Evolutionary conservation across 768 basidiomycete genomes (phyloP).

Genomic region (Hygrophoropsis aurantiaca): DNA sequence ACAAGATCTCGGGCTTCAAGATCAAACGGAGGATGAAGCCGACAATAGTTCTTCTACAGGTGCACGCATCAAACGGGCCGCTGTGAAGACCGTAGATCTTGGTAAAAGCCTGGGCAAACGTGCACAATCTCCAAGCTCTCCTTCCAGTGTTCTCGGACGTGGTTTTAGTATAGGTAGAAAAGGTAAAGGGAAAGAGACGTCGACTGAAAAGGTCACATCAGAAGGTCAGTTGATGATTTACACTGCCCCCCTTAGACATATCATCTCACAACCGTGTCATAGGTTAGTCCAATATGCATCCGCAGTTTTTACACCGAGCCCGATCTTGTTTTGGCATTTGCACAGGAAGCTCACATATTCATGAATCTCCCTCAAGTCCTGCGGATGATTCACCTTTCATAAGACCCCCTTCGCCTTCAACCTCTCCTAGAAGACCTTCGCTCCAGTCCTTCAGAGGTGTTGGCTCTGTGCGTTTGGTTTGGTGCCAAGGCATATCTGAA

Average conservation of each 20-base stretch:
- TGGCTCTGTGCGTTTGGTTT: constrained; percentile 57
- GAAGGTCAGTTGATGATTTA: constrained; percentile 32
- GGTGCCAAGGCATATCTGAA: constrained; percentile 1
- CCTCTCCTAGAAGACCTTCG: constrained; percentile 42
- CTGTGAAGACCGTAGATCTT: constrained; percentile 62
- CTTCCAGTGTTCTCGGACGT: constrained; percentile 43
- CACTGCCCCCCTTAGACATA: constrained; percentile 18
- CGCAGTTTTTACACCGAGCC: constrained; percentile 17
- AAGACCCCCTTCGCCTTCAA: constrained; percentile 66
- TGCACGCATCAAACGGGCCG: constrained; percentile 54
- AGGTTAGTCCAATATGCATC: constrained; percentile 16
- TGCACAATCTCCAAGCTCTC: constrained; percentile 28
- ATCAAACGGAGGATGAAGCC: constrained; percentile 25
- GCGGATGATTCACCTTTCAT: constrained; percentile 67
- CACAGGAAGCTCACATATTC: constrained; percentile 5
- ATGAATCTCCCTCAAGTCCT: constrained; percentile 9
- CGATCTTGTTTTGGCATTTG: not conserved
- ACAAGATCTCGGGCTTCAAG: constrained; percentile 30
- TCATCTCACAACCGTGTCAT: constrained; percentile 8
- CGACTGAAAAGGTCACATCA: constrained; percentile 18
- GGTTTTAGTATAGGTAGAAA: constrained; percentile 57
- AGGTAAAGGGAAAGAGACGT: constrained; percentile 45
- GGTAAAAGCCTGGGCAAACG: constrained; percentile 55
- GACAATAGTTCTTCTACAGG: constrained; percentile 35
- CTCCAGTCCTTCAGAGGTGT: constrained; percentile 60